Percentiles rank a stretch among this genome's conserved stretches.
Evolutionary conservation across 176 grass and related monocot genomes (phyloP).

Genomic region (Juncus inflexus): DNA sequence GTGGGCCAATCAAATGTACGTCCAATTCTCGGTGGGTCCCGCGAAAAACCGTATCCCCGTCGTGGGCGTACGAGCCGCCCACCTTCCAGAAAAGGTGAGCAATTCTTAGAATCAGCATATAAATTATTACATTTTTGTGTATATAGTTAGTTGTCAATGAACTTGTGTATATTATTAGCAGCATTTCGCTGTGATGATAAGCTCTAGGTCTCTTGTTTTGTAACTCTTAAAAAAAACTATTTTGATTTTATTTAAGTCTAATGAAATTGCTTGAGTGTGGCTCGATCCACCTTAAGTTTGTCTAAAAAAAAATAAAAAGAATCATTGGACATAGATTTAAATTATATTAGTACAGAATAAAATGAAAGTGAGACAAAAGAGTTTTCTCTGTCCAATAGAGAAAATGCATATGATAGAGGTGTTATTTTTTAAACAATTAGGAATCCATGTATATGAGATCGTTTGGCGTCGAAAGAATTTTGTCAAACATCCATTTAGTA

Average conservation of each 20-base stretch:
- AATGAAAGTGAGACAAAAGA: too few species aligned
- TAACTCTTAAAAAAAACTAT: too few species aligned
- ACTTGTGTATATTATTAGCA: too few species aligned
- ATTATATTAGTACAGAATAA: not conserved
- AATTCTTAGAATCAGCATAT: not conserved
- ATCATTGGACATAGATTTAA: not conserved
- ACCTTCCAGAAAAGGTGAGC: constrained; percentile 21
- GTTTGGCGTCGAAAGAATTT: not conserved
- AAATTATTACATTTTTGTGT: not conserved
- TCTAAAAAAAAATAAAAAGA: too few species aligned
- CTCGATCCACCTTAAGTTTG: too few species aligned
- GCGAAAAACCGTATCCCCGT: constrained; percentile 46
- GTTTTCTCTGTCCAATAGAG: too few species aligned
- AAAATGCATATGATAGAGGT: too few species aligned
- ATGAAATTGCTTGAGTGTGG: too few species aligned
- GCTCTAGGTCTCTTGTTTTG: too few species aligned
- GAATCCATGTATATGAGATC: constrained; percentile 1
- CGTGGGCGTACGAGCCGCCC: constrained; percentile 39
- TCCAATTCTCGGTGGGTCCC: constrained; percentile 48
- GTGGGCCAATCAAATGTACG: constrained; percentile 21
- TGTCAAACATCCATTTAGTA: not conserved
- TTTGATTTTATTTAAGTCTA: too few species aligned
- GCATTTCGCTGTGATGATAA: too few species aligned
- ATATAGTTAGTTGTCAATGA: not conserved
- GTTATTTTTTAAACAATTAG: too few species aligned